Base-by-base conservation (phyloP, 164 flowering plant genomes). In the Berberis thunbergii region DNA sequence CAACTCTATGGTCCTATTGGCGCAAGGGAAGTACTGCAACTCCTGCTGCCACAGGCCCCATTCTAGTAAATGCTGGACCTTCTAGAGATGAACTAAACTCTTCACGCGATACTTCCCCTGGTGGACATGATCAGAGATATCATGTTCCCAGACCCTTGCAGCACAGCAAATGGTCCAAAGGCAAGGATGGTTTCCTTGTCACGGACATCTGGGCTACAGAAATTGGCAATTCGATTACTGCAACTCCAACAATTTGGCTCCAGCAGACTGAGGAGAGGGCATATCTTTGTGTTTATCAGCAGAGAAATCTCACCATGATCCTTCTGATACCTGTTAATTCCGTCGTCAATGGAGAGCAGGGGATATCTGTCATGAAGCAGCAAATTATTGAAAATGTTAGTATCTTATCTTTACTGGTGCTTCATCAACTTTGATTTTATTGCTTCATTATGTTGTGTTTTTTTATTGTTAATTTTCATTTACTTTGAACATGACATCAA, bases 301-400 rank as follows among this genome's bases (percentile, higher is more conserved):
- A 84, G 70, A 85, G 76, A 66, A 79, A 79, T 67, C 85, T 91
- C 59, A 89, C 99, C 41, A 62, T 89, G 53, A 79, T 95, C 63
- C 73, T 88, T 70, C 86, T 95, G 48, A 68, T 95, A 72, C 94
- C 99, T 67, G 80, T 77, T 62, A 76, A 79, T 60, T 85, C 89
- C 63, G 70, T 85, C 52, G 65, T 64, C 41, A 81, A 79, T 74
- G 92, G 84, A 63, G 97, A 89, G 73, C 89, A 81, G 70, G 94
- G 94, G 59, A 60, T 95, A 58, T 71, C 91, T 12, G 48, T 65
- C 45, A 73, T 95, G 78, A 91, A 84, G 84, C 95, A 86, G 72
- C 93, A 84, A 67, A 42, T 95, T 72, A 77, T 95, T 77, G 97
- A 95, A 78, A 84, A 84, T 78, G 97, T 95, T 43, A 76, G 97